These are phyloP conservation scores for Phanerodontia chrysosporium DNA, from an alignment of 768 basidiomycete genomes.

Conservation along the genomic window DNA sequence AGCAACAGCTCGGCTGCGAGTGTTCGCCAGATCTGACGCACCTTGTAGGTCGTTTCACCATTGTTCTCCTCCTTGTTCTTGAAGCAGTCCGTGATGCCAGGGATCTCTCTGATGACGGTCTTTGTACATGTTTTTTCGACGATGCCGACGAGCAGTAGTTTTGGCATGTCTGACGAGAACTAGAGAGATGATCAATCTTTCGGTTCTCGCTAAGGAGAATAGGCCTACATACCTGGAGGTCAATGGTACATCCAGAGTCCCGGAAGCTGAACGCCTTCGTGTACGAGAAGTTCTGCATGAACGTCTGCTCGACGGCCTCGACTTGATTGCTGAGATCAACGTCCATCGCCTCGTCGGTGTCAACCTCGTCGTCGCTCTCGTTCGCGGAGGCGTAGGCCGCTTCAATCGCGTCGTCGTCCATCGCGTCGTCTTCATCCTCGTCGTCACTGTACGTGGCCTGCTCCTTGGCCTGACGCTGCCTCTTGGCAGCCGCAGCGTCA, in stretches of 20 bases:
- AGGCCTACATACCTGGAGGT: constrained; percentile 67
- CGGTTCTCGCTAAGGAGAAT: neutral
- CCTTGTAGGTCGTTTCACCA: constrained; percentile 43
- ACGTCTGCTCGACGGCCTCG: constrained; percentile 43
- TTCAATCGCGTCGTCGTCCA: constrained; percentile 56
- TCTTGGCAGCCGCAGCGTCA: constrained; percentile 78
- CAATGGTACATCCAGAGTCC: constrained; percentile 64
- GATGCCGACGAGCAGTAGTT: constrained; percentile 89
- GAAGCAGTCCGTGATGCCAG: constrained; percentile 86
- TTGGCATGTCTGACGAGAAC: constrained; percentile 88
- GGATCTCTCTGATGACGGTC: constrained; percentile 86
- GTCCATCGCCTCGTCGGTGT: constrained; percentile 28
- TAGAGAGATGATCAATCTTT: constrained; percentile 26
- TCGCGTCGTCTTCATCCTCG: constrained; percentile 56
- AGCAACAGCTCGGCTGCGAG: too few species aligned
- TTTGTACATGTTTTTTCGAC: constrained; percentile 83
- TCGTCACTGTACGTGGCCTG: constrained; percentile 76
- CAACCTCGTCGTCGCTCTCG: constrained; percentile 31
- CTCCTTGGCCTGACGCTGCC: constrained; percentile 64
- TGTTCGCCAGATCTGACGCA: constrained; percentile 36
- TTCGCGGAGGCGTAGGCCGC: constrained; percentile 49
- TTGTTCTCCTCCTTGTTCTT: constrained; percentile 57
- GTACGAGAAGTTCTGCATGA: constrained; percentile 55
- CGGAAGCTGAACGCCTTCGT: constrained; percentile 75
- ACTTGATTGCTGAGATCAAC: constrained; percentile 36